A percentile compares a stretch with the other conserved stretches of the same genome.
These are phyloP conservation scores for Tanacetum coccineum DNA, from an alignment of 129 eudicot genomes.

Conservation along the genomic window DNA sequence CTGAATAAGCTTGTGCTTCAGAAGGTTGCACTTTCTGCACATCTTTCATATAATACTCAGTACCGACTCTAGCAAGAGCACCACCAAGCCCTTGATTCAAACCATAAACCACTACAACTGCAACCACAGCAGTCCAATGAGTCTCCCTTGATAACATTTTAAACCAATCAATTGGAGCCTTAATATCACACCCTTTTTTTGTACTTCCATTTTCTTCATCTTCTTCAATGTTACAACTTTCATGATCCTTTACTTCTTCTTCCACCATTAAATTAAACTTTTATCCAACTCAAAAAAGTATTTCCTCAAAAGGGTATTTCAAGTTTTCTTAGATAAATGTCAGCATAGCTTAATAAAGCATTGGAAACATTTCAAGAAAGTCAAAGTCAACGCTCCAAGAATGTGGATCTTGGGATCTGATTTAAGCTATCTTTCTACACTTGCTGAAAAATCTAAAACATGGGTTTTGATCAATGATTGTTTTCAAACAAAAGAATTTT, in stretches of 20 bases:
- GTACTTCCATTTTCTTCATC: conserved; percentile 33
- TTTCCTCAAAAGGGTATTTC: neutral
- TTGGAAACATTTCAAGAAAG: conserved; percentile 18
- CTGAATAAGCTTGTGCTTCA: conserved; percentile 85
- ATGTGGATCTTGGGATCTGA: too few species aligned
- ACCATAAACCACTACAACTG: conserved; percentile 78
- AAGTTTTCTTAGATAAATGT: conserved; percentile 8
- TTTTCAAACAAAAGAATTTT: too few species aligned
- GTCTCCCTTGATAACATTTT: conserved; percentile 60
- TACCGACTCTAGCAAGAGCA: conserved; percentile 65
- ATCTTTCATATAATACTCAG: conserved; percentile 97
- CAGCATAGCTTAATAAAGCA: conserved; percentile 4
- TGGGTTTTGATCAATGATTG: too few species aligned
- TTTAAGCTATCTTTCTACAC: too few species aligned
- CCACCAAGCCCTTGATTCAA: conserved; percentile 90
- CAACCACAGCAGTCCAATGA: conserved; percentile 91
- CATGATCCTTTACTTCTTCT: conserved; percentile 52
- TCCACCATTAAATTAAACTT: too few species aligned
- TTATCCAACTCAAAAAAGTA: too few species aligned
- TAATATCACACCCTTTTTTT: conserved; percentile 25
- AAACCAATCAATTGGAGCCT: conserved; percentile 63
- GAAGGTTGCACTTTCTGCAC: conserved; percentile 98
- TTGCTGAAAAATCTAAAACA: too few species aligned
- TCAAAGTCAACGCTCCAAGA: conserved; percentile 39
- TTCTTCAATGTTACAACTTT: conserved; percentile 26